Percentiles rank a stretch among this genome's conserved stretches.
Evolutionary conservation across 306 rosid genomes (phyloP).

Genomic region (Vigna radiata): DNA sequence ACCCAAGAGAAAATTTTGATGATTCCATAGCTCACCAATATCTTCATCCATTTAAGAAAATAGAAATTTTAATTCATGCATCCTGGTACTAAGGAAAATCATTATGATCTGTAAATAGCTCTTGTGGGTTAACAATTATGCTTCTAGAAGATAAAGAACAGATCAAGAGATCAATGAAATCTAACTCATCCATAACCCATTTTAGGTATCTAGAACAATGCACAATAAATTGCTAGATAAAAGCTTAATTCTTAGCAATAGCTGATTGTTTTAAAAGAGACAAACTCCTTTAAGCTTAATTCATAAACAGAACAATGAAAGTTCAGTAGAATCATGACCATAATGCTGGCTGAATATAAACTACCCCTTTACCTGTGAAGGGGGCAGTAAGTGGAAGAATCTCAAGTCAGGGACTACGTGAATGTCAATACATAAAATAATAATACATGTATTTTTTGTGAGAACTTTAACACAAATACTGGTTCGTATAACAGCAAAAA

Average conservation of each 20-base stretch:
- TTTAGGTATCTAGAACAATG: not conserved
- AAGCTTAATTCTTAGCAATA: not conserved
- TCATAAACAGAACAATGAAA: not conserved
- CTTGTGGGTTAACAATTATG: not conserved
- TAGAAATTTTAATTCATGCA: slow-evolving; percentile 4
- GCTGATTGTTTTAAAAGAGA: not conserved
- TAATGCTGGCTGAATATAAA: slow-evolving; percentile 13
- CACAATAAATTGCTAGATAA: not conserved
- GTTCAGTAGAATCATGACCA: not conserved
- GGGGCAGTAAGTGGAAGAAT: not conserved
- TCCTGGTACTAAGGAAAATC: not conserved
- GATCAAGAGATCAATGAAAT: slow-evolving; percentile 1
- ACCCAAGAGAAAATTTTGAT: not conserved
- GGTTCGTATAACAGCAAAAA: not conserved
- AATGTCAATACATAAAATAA: not conserved
- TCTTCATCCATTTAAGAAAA: slow-evolving; percentile 6
- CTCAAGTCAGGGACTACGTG: not conserved
- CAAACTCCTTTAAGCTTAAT: not conserved
- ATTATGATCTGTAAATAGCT: not conserved
- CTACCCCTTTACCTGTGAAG: not conserved
- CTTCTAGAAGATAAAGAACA: not conserved
- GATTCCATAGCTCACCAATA: slow-evolving; percentile 5
- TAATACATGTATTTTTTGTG: not conserved
- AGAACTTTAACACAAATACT: not conserved
- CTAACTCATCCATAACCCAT: not conserved